phyloP scores from a whole-genome alignment of 2,329 filamentous ascomycete genomes.

The Exophiala lecanii-corni region DNA sequence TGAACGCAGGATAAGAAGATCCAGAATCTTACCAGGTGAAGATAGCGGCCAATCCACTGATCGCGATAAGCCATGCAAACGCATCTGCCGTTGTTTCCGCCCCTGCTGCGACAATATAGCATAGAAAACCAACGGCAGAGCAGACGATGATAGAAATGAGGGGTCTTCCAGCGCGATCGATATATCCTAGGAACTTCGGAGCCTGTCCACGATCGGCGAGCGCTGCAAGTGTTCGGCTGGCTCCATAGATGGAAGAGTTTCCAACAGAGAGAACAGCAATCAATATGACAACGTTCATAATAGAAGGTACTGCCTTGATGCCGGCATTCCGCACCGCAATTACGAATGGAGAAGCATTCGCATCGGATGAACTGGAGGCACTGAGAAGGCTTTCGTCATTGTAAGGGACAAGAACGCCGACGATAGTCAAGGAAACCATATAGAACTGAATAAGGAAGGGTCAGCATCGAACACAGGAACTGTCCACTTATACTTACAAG shows the following conservation, averaged over 20 bases:
- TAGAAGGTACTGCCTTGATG: constrained; percentile 72
- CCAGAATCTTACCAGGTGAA: constrained; percentile 62
- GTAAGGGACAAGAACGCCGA: constrained; percentile 78
- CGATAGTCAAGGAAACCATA: constrained; percentile 71
- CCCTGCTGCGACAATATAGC: constrained; percentile 66
- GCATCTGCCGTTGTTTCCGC: constrained; percentile 39
- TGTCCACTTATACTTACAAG: constrained; percentile 45
- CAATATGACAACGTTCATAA: constrained; percentile 95
- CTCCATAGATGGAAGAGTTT: constrained; percentile 87
- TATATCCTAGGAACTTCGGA: constrained; percentile 70
- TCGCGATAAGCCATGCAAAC: constrained; percentile 74
- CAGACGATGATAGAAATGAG: constrained; percentile 67
- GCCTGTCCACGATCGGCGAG: constrained; percentile 84
- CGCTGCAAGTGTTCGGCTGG: constrained; percentile 81
- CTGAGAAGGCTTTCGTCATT: constrained; percentile 60
- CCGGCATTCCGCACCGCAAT: constrained; percentile 84
- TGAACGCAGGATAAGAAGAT: not conserved
- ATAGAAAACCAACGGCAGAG: constrained; percentile 65
- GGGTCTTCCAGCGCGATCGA: constrained; percentile 77
- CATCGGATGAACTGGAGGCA: constrained; percentile 55
- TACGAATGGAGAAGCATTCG: constrained; percentile 82
- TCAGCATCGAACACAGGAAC: not conserved
- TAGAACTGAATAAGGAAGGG: constrained; percentile 58
- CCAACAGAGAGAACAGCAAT: constrained; percentile 86
- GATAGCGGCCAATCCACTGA: constrained; percentile 68